Base-by-base conservation (phyloP, 2,329 filamentous ascomycete genomes). In the Cadophora gregata region DNA sequence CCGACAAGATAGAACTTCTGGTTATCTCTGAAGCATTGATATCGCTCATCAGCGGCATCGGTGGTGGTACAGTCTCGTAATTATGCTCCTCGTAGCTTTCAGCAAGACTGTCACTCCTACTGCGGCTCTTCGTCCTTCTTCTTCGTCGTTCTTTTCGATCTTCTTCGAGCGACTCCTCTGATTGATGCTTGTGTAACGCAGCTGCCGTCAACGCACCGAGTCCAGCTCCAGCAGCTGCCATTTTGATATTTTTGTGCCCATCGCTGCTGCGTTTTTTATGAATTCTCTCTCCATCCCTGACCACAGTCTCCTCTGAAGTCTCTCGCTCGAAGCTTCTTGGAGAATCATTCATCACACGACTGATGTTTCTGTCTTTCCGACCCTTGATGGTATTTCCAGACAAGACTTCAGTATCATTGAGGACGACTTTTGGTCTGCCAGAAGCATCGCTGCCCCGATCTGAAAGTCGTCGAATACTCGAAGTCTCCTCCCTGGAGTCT, bases 1-100 rank as follows among this genome's bases (percentile, higher is more conserved):
- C 91, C 5, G 94, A 96, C 21, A 96, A 80, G 63, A 98, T 92
- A 0, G 95, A 97, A 19, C 91, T 91, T 72, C 95, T 86, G 0
- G 95, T 98, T 64, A 97, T 79, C 61, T 97, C 94, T 0, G 95
- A 97, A 50, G 91, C 88, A 71, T 92, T 91, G 65, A 97, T 87
- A 64, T 93, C 92, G 78, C 94, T 97, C 78, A 91, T 90, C 69
- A 97, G 84, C 2, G 95, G 95, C 90, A 97, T 93, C 6, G 92
- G 92, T 6, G 92, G 92, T 7, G 93, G 90, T 5, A 80, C 78
- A 14, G 92, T 86, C 59, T 88, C 82, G 61, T 87, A 84, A 70
- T 78, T 82, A 67, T 72, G 75, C 31, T 85, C 82, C 6, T 85
- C 85, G 47, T 84, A 82, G 12, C 84, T 84, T 14, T 86, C 84